These are phyloP conservation scores for Fusarium algeriense DNA, from an alignment of 2,329 filamentous ascomycete genomes.

Conservation along the genomic window DNA sequence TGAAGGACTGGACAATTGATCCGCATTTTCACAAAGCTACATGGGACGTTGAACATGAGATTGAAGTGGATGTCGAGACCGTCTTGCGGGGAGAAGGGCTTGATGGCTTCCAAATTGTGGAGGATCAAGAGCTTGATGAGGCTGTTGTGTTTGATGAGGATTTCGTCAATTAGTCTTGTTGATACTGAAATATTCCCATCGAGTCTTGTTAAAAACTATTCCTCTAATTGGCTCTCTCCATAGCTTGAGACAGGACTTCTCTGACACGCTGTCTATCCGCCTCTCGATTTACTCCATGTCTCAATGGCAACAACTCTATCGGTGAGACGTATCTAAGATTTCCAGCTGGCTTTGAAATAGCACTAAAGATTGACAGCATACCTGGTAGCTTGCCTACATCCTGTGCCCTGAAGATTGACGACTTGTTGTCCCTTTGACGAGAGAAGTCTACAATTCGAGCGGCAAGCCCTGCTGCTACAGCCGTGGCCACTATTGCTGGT, in stretches of 20 bases:
- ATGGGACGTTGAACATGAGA: neutral
- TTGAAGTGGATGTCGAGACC: neutral
- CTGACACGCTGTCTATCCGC: neutral
- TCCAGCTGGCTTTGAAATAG: neutral
- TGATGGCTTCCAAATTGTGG: fast-evolving
- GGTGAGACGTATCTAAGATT: neutral
- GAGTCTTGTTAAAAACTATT: too few species aligned
- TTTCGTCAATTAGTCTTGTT: too few species aligned
- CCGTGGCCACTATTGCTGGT: neutral
- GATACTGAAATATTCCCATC: too few species aligned
- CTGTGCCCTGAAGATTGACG: fast-evolving
- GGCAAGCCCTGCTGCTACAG: fast-evolving
- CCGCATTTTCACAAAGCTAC: neutral
- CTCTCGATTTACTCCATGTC: neutral
- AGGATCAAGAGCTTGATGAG: neutral
- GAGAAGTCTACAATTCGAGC: fast-evolving
- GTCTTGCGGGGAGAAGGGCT: fast-evolving
- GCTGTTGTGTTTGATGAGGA: fast-evolving
- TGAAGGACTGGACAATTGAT: neutral
- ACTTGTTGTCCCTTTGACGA: neutral
- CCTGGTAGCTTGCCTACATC: neutral
- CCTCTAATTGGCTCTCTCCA: neutral
- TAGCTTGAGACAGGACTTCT: neutral
- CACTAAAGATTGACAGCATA: fast-evolving
- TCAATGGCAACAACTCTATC: fast-evolving